Evolutionary conservation across 2,329 filamentous ascomycete species (phyloP), one percentile per base, ranked within the genome.

Genomic region (Scytalidium lignicola): DNA sequence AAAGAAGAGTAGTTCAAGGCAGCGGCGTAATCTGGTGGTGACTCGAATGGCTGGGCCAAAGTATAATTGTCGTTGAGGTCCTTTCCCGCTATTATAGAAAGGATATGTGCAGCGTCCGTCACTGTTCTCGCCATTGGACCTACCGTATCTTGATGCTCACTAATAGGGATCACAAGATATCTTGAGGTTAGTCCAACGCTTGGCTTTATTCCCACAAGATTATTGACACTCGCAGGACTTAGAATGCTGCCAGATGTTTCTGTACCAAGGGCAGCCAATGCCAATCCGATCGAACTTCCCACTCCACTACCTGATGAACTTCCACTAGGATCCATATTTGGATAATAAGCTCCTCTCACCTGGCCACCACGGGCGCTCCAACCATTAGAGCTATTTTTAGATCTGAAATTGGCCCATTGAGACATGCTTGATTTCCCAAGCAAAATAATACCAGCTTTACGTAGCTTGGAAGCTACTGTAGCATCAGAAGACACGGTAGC

Each of bases 331-430:
- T 85, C 79, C 58, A 85, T 79, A 1, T 74, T 67, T 1, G 76
- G 75, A 55, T 76, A 78, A 59, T 85, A 88, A 0, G 82, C 80
- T 9, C 68, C 83, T 28, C 74, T 72, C 0, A 75, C 76, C 60
- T 87, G 83, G 1, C 83, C 83, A 7, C 81, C 81, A 51, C 79
- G 71, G 0, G 83, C 77, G 42, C 76, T 81, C 83, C 83, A 88
- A 4, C 84, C 84, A 49, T 79, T 79, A 10, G 69, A 76, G 3
- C 70, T 71, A 57, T 83, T 85, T 9, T 60, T 61, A 3, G 76
- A 80, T 9, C 85, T 71, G 47, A 70, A 82, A 55, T 84, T 82
- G 2, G 76, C 76, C 39, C 79, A 69, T 55, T 80, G 74, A 48
- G 79, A 77, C 20, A 80, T 62, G 52, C 71, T 73, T 15, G 68